Base-by-base conservation (phyloP, 1,284 basidiomycete genomes). In the Puccinia triticina region DNA sequence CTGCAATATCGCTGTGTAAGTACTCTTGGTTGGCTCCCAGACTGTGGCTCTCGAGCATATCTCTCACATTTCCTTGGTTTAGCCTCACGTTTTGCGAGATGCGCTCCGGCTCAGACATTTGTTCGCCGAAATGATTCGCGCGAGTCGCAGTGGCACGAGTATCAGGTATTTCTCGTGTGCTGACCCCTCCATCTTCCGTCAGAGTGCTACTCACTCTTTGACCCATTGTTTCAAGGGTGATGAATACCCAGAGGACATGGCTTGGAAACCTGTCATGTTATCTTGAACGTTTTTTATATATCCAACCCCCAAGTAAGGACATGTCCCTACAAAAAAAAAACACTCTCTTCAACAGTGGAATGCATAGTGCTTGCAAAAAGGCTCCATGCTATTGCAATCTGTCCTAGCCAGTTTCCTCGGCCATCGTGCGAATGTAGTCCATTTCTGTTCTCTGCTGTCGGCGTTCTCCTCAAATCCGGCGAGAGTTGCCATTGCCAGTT, bases 71-170 rank as follows among this genome's bases (percentile, higher is more conserved):
- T 57, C 21, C 29, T 73, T 11, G 8, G 11, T 53, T 18, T 34
- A 76, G 74, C 3, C 57, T 76, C 23, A 76, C 40, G 34, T 76
- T 76, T 37, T 76, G 74, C 74, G 48, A 76, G 53, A 61, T 76
- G 55, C 74, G 74, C 21, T 29, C 40, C 12, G 74, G 74, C 57
- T 76, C 74, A 1, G 40, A 61, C 16, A 11, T 76, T 7, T 59
- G 55, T 34, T 1, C 53, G n/a, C 74, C 74, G 16, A 76, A 61
- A 14, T 75, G 40, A 75, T 53, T 34, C n/a, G 1, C 37, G 7
- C 37, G 29, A 32, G 12, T 61, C 7, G 32, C 14, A 3, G 59
- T 8, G 26, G 26, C 29, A 2, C 59, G 26, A 61, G 29, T 8
- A 61, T 34, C 32, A 10, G 26, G 26, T 34, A 34, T 61, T 5